Base-by-base conservation (phyloP, 352 stramenopile genomes). In the Pythium aristosporum region DNA sequence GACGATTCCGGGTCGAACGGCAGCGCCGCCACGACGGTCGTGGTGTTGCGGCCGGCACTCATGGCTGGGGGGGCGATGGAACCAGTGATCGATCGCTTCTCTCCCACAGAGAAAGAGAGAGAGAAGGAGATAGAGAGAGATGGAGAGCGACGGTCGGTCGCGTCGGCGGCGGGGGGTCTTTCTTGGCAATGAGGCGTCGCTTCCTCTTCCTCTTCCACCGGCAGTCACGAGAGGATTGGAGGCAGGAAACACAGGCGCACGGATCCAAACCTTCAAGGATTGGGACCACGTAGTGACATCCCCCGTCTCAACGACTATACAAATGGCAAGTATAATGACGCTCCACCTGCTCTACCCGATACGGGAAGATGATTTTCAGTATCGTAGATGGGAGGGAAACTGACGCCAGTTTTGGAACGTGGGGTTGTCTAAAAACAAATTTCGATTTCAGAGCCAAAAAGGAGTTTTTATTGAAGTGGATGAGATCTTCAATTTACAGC, bases 1-100 rank as follows among this genome's bases (percentile, higher is more conserved):
- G 68, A 32, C 69, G 56, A 62, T 8, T 71, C 57, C 0, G 64
- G 64, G n/a, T 71, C 64, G 46, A 65, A 71, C 48, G 57, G 49
- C 34, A 70, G 39, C 13, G 51, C 47, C 44, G 56, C 41, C 12
- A 50, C 37, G 23, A 55, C 42, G 44, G 32, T 46, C 25, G 64
- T 63, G n/a, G 41, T 42, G 52, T 71, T 71, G 15, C 57, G 64
- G 11, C 55, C 42, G 32, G 43, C 42, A 50, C 43, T 48, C 43
- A 39, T 39, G 34, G 34, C 34, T 10, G 11, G 2, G 34, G 32
- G 32, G 25, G 25, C 25, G 25, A 30, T 30, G 25, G 25, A 30
- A 5, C 25, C 25, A 30, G 25, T 5, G 25, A 30, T 10, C 34
- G 34, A 39, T 39, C 34, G 8, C 34, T 3, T 39, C 25, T 39